A percentile compares a stretch with the other conserved stretches of the same genome.
phyloP scores from a whole-genome alignment of 1,139 yeast species.

The Pneumocystis jirovecii region DNA sequence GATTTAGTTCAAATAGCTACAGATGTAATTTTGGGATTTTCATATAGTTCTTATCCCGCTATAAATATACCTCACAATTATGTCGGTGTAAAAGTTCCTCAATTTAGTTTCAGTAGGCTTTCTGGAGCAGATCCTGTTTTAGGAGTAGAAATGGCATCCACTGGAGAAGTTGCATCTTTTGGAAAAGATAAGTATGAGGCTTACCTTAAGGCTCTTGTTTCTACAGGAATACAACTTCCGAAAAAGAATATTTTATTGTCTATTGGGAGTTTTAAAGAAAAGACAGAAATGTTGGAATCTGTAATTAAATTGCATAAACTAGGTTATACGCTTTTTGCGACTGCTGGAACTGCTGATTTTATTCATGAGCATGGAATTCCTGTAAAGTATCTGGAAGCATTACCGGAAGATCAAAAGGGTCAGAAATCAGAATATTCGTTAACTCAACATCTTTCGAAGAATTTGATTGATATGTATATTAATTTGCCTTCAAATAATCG shows the following conservation, averaged over 20 bases:
- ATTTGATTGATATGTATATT: conserved; percentile 88
- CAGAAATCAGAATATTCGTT: conserved; percentile 89
- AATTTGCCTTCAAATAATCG: conserved; percentile 93
- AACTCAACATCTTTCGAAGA: conserved; percentile 91
- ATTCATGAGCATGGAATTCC: conserved; percentile 88
- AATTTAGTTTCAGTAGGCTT: conserved; percentile 90
- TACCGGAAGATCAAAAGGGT: conserved; percentile 41
- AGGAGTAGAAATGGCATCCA: conserved; percentile 99
- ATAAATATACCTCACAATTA: conserved; percentile 66
- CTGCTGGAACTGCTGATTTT: conserved; percentile 98
- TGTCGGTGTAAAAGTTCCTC: conserved; percentile 96
- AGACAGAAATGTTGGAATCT: conserved; percentile 80
- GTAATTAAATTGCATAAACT: conserved; percentile 65
- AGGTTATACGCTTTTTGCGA: conserved; percentile 86
- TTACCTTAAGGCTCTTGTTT: conserved; percentile 79
- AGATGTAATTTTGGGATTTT: conserved; percentile 82
- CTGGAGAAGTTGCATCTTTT: conserved; percentile 97
- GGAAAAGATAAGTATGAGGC: conserved; percentile 96
- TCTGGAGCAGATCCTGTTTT: conserved; percentile 98
- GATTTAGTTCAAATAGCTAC: conserved; percentile 97
- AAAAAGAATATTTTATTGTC: conserved; percentile 75
- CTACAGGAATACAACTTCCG: conserved; percentile 93
- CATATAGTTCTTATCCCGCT: conserved; percentile 77
- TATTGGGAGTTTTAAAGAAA: conserved; percentile 95
- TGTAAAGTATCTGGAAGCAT: conserved; percentile 84